Evolutionary conservation across 805 yeast species (phyloP).

Genomic region (Hanseniaspora lindneri): DNA sequence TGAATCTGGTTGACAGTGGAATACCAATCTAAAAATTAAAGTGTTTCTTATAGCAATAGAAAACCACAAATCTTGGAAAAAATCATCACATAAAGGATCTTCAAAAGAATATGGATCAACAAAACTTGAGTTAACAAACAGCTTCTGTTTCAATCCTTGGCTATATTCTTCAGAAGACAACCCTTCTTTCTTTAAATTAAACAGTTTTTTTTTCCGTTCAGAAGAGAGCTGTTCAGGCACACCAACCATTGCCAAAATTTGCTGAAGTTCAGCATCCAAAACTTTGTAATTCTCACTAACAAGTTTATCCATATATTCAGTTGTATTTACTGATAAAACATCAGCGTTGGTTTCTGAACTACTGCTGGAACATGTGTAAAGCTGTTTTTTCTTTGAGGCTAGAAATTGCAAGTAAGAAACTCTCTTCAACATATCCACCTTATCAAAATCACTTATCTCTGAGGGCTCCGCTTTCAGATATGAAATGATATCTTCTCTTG

Average conservation of each 20-base stretch:
- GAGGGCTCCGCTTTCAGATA: slow-evolving; percentile 41
- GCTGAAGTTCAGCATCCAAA: slow-evolving; percentile 26
- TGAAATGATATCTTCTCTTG: slow-evolving; percentile 42
- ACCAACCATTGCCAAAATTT: slow-evolving; percentile 21
- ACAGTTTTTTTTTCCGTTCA: slow-evolving; percentile 5
- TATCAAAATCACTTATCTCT: slow-evolving; percentile 39
- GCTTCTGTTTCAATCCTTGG: slow-evolving; percentile 16
- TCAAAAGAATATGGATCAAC: slow-evolving; percentile 81
- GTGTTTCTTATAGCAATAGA: slow-evolving; percentile 78
- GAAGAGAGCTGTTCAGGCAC: slow-evolving; percentile 14
- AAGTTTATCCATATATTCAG: slow-evolving; percentile 18
- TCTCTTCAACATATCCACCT: slow-evolving; percentile 63
- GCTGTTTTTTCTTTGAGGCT: slow-evolving; percentile 33
- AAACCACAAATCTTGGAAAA: slow-evolving; percentile 78
- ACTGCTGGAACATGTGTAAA: not conserved
- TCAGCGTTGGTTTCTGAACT: not conserved
- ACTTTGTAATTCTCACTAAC: slow-evolving; percentile 23
- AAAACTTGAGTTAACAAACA: slow-evolving; percentile 31
- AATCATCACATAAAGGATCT: slow-evolving; percentile 75
- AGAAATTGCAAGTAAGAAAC: slow-evolving; percentile 58
- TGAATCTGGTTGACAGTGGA: slow-evolving; percentile 93
- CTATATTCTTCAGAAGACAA: slow-evolving; percentile 19
- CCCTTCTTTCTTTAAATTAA: slow-evolving; percentile 9
- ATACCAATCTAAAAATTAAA: slow-evolving; percentile 64
- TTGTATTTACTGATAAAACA: not conserved